Base-by-base conservation (phyloP, 108 stramenopile species). In the Pseudonitzschia delicatissima region DNA sequence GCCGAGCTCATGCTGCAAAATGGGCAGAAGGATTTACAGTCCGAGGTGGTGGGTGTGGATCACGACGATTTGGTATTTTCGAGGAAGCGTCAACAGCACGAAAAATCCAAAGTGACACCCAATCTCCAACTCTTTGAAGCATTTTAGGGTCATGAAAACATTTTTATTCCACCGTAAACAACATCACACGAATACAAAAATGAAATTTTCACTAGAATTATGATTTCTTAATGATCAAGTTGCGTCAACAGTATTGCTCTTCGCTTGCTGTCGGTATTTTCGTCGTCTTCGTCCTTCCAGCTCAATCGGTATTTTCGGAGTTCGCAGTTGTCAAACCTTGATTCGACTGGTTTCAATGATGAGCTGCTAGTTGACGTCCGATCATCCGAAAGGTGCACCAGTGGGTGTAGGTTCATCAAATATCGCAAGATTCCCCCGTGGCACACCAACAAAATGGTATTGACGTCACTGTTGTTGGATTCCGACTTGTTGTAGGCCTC, bases 311-410 rank as follows among this genome's bases (percentile, higher is more conserved):
- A 90, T 37, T 71, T 72, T 50, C 91, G 78, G 61, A 89, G 33
- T 60, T 92, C 91, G 64, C 91, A 92, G 67, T 92, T 92, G 29
- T 81, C 88, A 69, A 92, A 92, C 58, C 91, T 32, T 25, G 73
- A 59, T 1, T 80, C 61, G 9, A 79, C 73, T 53, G 72, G 48
- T 45, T 82, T 71, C 11, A 40, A 15, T n/a, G 5, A 34, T 36
- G 4, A 0, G 3, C 55, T 28, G 18, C 50, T 23, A 21, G 26
- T n/a, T 17, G 31, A 26, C 33, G 26, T 70, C 51, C 86, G 59
- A 15, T 69, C 81, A 78, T 89, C 87, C 27, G 66, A 34, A 23
- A 89, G 44, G 1, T 65, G 42, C 8, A 92, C 81, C 26, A 63
- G 67, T 5, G 80, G 71, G 69, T 87, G 83, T 11, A 69, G 40